These are phyloP conservation scores for Parastagonospora avenae DNA, from an alignment of 2,329 filamentous ascomycete species.

Conservation along the genomic window DNA sequence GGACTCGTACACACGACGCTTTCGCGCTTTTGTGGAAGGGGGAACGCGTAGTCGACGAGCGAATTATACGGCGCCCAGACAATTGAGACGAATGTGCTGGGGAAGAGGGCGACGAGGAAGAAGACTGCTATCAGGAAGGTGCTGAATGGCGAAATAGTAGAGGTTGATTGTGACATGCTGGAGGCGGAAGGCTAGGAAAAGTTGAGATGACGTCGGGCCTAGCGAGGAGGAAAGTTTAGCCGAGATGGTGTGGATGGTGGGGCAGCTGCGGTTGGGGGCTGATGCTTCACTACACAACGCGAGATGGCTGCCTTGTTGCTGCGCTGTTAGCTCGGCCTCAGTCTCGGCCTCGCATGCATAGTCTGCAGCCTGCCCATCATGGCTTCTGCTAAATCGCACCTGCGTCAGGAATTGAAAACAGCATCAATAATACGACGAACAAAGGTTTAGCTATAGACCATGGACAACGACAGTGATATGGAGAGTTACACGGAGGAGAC, in stretches of 20 bases:
- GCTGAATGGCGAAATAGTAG: conserved; percentile 42
- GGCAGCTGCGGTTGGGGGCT: too few species aligned
- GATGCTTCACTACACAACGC: background rate
- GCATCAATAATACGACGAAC: too few species aligned
- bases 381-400: too few species aligned
- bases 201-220: conserved; percentile 9
- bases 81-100: conserved; percentile 51
- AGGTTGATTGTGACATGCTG: conserved; percentile 18
- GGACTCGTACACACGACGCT: conserved; percentile 32
- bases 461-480: too few species aligned
- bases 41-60: conserved; percentile 32
- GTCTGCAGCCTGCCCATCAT: too few species aligned
- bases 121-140: conserved; percentile 54
- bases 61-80: conserved; percentile 44
- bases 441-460: too few species aligned
- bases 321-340: too few species aligned
- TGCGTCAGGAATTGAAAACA: too few species aligned
- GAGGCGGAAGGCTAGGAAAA: conserved; percentile 4
- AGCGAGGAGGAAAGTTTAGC: background rate
- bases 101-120: conserved; percentile 59
- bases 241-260: background rate
- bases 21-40: conserved; percentile 20
- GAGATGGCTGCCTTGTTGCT: background rate
- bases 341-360: too few species aligned
- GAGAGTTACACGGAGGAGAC: too few species aligned